Base-by-base conservation (phyloP, 371 early-diverging fungal species). In the Fennellomyces sp. region DNA sequence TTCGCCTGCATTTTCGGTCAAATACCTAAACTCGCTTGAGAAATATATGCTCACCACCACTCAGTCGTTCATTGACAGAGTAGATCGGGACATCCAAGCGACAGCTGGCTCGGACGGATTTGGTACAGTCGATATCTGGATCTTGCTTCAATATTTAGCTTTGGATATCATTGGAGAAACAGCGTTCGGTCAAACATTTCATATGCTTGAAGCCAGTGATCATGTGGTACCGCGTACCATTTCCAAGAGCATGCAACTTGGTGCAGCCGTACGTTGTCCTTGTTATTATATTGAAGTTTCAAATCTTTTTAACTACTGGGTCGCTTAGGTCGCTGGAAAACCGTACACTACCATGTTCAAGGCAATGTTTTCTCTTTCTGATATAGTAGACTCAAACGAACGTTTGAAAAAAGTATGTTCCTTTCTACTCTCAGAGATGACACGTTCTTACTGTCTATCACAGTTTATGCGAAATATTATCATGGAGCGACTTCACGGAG, bases 121-220 rank as follows among this genome's bases (percentile, higher is more conserved):
- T 54, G 61, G 61, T 23, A 29, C 29, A 13, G 50, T 75, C 3
- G 78, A 80, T 31, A 66, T 77, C 12, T 76, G 75, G 73, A 55
- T 30, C 2, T 48, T 76, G 5, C 41, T 72, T 25, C 74, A 78
- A 30, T 59, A 69, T 39, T 63, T 70, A 30, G 72, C 80, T 5
- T 38, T 76, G 26, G 84, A 85, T 62, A 66, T 83, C 6, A 78
- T 82, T 55, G 84, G 61, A 15, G 61, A 61, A 49, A 61, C 61
- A 12, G 61, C 61, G 3, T 61, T 85, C 58, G 80, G 84, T 1
- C 56, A 69, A 27, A 60, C 73, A 6, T 82, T 85, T 38, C 66
- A 76, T 23, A 75, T 83, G 72, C 54, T 85, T 21, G 69, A 76
- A 30, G 56, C 65, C 5, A 73, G 71, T 25, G 61, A 56, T 23